Conservation (phyloP, 306 rosid genomes). For the Pueraria montana region DNA sequence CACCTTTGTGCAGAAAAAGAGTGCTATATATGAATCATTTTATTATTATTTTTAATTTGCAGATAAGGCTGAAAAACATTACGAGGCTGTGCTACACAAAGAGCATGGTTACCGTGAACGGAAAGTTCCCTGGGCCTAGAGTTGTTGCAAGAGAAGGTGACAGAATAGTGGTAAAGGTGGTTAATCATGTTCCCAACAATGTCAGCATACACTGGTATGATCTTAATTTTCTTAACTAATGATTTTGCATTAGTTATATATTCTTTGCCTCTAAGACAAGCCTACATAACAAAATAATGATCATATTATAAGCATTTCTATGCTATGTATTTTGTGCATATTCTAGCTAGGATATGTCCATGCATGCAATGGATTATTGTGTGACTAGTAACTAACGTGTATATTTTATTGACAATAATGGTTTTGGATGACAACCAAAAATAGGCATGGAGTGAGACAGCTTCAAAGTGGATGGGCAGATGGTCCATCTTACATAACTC, state of each 20-base stretch:
- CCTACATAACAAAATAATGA: neutral
- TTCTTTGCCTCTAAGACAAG: neutral
- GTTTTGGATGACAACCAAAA: constrained; percentile 14
- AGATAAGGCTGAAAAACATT: constrained; percentile 64
- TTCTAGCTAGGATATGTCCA: neutral
- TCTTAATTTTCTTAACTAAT: neutral
- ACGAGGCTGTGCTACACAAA: constrained; percentile 74
- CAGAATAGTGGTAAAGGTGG: constrained; percentile 69
- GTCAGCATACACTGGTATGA: constrained; percentile 75
- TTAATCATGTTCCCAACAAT: constrained; percentile 74
- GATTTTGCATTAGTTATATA: neutral
- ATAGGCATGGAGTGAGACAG: constrained; percentile 79
- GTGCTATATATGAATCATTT: neutral
- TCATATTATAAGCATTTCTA: neutral
- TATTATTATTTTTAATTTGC: constrained; percentile 21
- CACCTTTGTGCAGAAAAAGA: neutral
- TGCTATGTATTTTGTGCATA: neutral
- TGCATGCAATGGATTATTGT: constrained; percentile 40
- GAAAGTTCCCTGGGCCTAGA: constrained; percentile 76
- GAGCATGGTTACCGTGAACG: constrained; percentile 69
- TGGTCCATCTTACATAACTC: constrained; percentile 81
- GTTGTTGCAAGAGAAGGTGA: constrained; percentile 80
- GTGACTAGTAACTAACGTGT: neutral
- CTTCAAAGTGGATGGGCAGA: constrained; percentile 76
- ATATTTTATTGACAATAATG: constrained; percentile 4